Evolutionary conservation across 2,329 filamentous ascomycete genomes (phyloP), one percentile per base, ranked within the genome.

Genomic region (Xylariaceae sp.): DNA sequence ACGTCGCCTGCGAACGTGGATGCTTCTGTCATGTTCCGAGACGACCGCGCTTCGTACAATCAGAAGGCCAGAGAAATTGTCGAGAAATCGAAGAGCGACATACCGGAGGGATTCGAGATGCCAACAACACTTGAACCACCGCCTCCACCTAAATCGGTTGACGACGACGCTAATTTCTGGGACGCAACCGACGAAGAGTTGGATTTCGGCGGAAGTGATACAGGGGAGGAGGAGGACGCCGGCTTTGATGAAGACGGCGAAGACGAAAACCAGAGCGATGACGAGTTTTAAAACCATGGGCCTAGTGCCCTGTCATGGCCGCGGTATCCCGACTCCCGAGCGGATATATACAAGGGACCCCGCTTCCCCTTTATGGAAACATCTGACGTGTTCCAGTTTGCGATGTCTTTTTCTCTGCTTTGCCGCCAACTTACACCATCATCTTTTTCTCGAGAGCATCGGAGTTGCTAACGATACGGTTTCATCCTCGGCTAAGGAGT

Each of bases 1-100:
- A 88, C 81, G 52, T 95, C 88, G 0, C 88, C 92, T 0, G 92
- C 90, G 47, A 97, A 97, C 60, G 89, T 97, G 39, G 90, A 97
- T 52, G 90, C 92, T 2, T 80, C 87, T 41, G 83, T 96, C 16
- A 76, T 88, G 69, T 83, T 94, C 55, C 81, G 90, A 44, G 87
- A 89, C 52, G 65, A 82, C 21, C 78, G 79, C 0, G 68, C 70
- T 2, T 63, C 70, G 21, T 98, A 94, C 70, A 80, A 87, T 56
- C 64, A 69, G 30, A 74, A 73, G 52, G 87, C 90, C 2, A 71
- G 67, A 47, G 74, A 78, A 30, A 77, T 88, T 21, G 83, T 92
- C 4, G 79, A 84, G 48, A 68, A 67, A 31, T 89, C 86, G 9
- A 86, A 86, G 65, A 67, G 73, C 47, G 86, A 94, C 56, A 88